Evolutionary conservation across 2,329 filamentous ascomycete species (phyloP).

Genomic region (Claviceps sp.): DNA sequence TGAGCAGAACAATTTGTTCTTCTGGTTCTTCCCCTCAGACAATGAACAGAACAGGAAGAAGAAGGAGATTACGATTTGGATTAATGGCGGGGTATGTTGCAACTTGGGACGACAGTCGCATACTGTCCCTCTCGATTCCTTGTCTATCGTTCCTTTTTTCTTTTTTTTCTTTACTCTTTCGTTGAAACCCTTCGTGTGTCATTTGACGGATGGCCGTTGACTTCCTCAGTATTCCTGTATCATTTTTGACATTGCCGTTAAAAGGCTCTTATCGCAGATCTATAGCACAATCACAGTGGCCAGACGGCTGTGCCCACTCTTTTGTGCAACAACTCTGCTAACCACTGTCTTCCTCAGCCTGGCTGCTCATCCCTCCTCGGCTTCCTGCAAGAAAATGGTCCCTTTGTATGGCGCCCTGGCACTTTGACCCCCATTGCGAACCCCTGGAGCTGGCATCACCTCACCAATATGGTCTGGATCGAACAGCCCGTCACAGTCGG

Average conservation of each 20-base stretch:
- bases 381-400: conserved; percentile 64
- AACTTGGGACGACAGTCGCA: neutral
- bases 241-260: too few relatives aligned
- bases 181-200: too few relatives aligned
- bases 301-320: too few relatives aligned
- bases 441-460: conserved; percentile 50
- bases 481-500: conserved; percentile 58
- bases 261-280: too few relatives aligned
- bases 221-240: too few relatives aligned
- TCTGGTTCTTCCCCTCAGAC: conserved; percentile 52
- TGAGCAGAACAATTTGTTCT: conserved; percentile 43
- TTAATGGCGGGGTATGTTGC: conserved; percentile 35
- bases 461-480: conserved; percentile 48
- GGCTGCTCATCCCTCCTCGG: conserved; percentile 51
- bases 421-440: conserved; percentile 53
- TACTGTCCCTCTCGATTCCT: conserved; percentile 1
- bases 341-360: conserved; percentile 15
- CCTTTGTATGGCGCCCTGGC: conserved; percentile 58
- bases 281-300: too few relatives aligned
- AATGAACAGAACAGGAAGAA: conserved; percentile 27
- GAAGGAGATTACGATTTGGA: conserved; percentile 50
- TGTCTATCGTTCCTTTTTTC: neutral
- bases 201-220: too few relatives aligned
- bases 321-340: neutral
- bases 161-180: neutral